phyloP scores from a whole-genome alignment of 2,329 filamentous ascomycete species.

The Fusarium floridanum region DNA sequence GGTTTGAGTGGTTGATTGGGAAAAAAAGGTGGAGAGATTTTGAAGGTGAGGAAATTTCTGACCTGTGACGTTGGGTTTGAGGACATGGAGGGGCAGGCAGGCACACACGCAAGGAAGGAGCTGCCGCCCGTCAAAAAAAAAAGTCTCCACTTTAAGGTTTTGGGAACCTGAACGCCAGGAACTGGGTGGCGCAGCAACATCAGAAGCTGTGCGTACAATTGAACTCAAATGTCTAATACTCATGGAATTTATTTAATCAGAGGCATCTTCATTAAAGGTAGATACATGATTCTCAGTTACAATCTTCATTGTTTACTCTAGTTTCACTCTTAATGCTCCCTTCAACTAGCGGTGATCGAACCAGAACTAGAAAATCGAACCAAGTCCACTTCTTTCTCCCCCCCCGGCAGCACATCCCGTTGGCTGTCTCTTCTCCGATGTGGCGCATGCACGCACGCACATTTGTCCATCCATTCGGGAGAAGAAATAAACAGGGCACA shows the following conservation, averaged over 20 bases:
- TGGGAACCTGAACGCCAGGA: background rate
- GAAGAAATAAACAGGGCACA: background rate
- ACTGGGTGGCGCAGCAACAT: conserved; percentile 25
- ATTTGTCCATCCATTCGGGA: conserved; percentile 4
- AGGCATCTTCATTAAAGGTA: too few relatives aligned
- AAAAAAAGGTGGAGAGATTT: conserved; percentile 22
- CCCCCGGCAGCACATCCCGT: conserved; percentile 1
- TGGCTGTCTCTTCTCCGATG: background rate
- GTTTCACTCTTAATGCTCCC: background rate
- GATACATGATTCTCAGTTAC: background rate
- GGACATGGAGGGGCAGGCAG: conserved; percentile 32
- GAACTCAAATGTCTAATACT: conserved; percentile 1
- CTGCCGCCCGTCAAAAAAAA: background rate
- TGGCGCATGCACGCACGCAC: conserved; percentile 4
- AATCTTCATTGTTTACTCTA: background rate
- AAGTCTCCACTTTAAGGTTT: conserved; percentile 3
- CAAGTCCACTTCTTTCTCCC: background rate
- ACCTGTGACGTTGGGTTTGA: conserved; percentile 43
- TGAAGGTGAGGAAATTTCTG: conserved; percentile 36
- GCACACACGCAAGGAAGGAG: background rate
- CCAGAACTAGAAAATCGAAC: background rate
- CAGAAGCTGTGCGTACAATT: background rate
- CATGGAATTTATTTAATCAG: background rate
- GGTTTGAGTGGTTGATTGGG: conserved; percentile 28
- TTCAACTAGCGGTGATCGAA: conserved; percentile 35